phyloP scores from a whole-genome alignment of 768 basidiomycete species.

The Phlebiopsis flavidoalba region DNA sequence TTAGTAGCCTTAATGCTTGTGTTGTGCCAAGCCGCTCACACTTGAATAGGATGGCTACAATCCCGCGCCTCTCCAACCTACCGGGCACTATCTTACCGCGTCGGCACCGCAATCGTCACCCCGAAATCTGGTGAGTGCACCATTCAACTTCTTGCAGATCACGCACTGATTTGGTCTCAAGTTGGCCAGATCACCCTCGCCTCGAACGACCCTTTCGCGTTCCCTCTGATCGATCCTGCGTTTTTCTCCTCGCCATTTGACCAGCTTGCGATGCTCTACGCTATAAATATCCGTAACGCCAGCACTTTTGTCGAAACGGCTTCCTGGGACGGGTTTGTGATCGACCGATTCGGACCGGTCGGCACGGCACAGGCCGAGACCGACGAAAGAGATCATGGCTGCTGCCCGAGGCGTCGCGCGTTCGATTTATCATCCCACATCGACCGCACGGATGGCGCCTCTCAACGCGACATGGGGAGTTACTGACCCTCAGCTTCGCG shows the following conservation, averaged over 20 bases:
- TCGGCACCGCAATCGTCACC: constrained; percentile 6
- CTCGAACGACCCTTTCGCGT: constrained; percentile 18
- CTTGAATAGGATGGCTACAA: neutral
- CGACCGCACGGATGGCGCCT: constrained; percentile 16
- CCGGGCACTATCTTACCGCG: constrained; percentile 10
- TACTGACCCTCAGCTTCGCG: constrained; percentile 14
- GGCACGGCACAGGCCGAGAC: constrained; percentile 4
- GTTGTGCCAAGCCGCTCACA: neutral
- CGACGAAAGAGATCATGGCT: constrained; percentile 4
- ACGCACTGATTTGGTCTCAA: neutral
- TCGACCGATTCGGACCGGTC: neutral
- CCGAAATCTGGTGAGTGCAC: constrained; percentile 3
- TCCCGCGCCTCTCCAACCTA: neutral
- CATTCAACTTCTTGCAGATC: neutral
- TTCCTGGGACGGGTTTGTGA: constrained; percentile 7
- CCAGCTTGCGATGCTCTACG: constrained; percentile 21
- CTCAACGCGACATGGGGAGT: constrained; percentile 12
- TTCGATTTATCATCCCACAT: constrained; percentile 11
- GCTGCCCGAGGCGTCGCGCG: neutral
- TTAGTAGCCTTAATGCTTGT: neutral
- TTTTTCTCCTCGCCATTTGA: constrained; percentile 22
- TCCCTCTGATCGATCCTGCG: constrained; percentile 20
- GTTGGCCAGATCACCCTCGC: constrained; percentile 19
- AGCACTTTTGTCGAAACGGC: neutral
- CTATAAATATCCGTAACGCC: constrained; percentile 8